Base-by-base conservation (phyloP, 2,329 filamentous ascomycete genomes). In the Fusarium haematococcum region DNA sequence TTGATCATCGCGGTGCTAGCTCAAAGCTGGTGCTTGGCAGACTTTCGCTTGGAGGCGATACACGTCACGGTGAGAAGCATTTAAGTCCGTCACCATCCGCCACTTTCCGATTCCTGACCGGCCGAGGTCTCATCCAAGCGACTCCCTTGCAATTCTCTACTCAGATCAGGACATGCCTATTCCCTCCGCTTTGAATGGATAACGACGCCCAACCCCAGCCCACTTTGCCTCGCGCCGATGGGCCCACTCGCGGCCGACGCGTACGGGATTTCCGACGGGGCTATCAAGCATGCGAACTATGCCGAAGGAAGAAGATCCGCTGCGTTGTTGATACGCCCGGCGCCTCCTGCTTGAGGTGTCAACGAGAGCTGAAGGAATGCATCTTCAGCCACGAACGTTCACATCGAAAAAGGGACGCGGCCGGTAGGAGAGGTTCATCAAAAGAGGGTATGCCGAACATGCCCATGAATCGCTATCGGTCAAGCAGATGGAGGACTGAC, bases 241-340 rank as follows among this genome's bases (percentile, higher is more conserved):
- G 5, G 3, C 20, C 58, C 25, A n/a, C 60, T 16, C 64, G 23
- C 23, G 65, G 27, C 30, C 61, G 70, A 13, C 71, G 71, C 5
- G 63, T 71, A 1, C 64, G 70, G n/a, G 65, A 73, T 30, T 74
- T 74, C 14, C 70, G 68, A 23, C 65, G 70, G 7, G 70, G 64
- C 14, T 74, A 74, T 54, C 63, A 74, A 7, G 71, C 71, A 11
- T 74, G 71, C 18, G 70, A 73, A 20, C 23, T 64, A n/a, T 74
- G 71, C 27, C 70, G 70, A 20, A 74, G 63, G 35, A 73, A 74
- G 67, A 74, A 73, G 54, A 70, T 73, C 16, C 64, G 62, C 6
- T 74, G 70, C 2, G 60, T 74, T 18, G 32, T 74, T 5, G 70
- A 73, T 10, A 10, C 39, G 3, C 64, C 70, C 2, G 64, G 70